Percentiles rank a stretch among this genome's conserved stretches.
These are phyloP conservation scores for Gardenia jasminoides DNA, from an alignment of 257 asterid genomes.

Conservation along the genomic window DNA sequence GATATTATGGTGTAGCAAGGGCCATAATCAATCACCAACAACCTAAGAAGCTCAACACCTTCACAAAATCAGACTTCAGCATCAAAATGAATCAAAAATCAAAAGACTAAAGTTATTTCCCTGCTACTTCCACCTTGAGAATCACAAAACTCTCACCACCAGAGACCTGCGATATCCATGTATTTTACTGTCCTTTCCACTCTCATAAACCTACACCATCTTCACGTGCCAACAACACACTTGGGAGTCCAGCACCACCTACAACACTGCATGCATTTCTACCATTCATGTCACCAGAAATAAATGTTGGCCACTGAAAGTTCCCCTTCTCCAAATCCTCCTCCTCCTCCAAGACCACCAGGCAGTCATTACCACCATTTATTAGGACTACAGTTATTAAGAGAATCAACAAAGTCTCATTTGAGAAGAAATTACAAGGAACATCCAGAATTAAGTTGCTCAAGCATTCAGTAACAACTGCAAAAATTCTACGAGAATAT, in stretches of 20 bases:
- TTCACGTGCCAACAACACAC: background rate
- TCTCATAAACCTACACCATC: background rate
- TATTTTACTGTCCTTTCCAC: background rate
- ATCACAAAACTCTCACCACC: background rate
- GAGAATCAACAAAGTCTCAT: background rate
- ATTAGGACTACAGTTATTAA: background rate
- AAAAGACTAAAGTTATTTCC: background rate
- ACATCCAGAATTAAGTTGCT: background rate
- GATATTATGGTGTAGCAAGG: background rate
- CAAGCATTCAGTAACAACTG: background rate
- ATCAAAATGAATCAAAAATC: background rate
- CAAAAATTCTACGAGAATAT: background rate
- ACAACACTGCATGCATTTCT: background rate
- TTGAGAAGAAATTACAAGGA: too few species aligned
- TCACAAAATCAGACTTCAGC: background rate
- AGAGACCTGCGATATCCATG: background rate
- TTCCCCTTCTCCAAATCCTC: background rate
- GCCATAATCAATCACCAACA: background rate
- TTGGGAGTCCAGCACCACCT: background rate
- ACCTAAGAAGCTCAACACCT: background rate
- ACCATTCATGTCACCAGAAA: background rate
- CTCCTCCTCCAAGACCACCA: background rate
- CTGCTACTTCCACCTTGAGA: background rate
- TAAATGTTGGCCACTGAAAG: background rate
- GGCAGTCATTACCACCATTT: background rate